Percentiles rank a stretch among this genome's conserved stretches.
Evolutionary conservation across 495 filamentous ascomycete genomes (phyloP).

Genomic region (Wilcoxina mikolae): DNA sequence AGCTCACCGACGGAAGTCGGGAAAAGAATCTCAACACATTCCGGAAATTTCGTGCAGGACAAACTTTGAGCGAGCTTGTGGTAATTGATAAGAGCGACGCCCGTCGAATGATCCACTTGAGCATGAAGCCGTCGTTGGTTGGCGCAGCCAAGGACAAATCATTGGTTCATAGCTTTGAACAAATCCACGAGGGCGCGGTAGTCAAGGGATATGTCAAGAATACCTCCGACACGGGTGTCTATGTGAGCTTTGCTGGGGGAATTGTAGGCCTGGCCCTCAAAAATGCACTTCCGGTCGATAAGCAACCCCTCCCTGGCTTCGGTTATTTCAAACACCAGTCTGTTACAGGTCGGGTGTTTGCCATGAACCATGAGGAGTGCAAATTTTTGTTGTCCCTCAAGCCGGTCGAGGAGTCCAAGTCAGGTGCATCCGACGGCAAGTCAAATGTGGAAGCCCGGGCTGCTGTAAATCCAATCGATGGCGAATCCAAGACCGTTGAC

Average conservation of each 20-base stretch:
- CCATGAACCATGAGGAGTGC: conserved; percentile 42
- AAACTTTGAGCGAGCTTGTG: conserved; percentile 66
- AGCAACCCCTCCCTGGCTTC: conserved; percentile 52
- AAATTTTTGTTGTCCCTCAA: conserved; percentile 52
- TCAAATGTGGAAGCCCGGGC: conserved; percentile 29
- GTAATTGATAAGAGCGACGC: conserved; percentile 63
- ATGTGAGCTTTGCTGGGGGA: conserved; percentile 67
- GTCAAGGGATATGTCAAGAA: conserved; percentile 75
- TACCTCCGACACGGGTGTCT: conserved; percentile 59
- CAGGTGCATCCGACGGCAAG: conserved; percentile 9
- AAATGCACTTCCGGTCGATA: conserved; percentile 53
- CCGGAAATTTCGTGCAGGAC: conserved; percentile 66
- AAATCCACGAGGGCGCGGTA: conserved; percentile 49
- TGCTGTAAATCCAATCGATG: conserved; percentile 55
- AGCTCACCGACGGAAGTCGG: conserved; percentile 66
- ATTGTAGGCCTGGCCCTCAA: conserved; percentile 65
- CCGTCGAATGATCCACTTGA: conserved; percentile 56
- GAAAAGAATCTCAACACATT: conserved; percentile 58
- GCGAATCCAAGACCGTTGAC: conserved; percentile 44
- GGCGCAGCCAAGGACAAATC: conserved; percentile 52
- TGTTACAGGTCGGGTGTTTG: conserved; percentile 51
- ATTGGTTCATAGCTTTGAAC: conserved; percentile 50
- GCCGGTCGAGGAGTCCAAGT: conserved; percentile 30
- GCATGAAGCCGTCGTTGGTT: conserved; percentile 66
- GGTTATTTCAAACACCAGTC: conserved; percentile 59